Evolutionary conservation across 768 basidiomycete species (phyloP), one percentile per base, ranked within the genome.

Genomic region (Panaeolus cyanescens): DNA sequence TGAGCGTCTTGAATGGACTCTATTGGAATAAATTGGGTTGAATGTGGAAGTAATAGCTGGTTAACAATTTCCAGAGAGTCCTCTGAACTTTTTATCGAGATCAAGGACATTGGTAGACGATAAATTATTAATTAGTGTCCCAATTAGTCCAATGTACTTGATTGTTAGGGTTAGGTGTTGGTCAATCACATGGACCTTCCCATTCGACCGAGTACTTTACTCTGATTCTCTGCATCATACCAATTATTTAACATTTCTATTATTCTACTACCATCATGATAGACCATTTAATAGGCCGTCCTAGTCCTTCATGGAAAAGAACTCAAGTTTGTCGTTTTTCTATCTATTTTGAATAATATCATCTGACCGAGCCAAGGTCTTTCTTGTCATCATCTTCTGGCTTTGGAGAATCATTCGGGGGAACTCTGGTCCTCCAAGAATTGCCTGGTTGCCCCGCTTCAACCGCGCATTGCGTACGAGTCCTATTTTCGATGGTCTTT

Each of bases 331-430:
- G 78, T 68, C 20, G 20, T 15, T 32, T 40, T 37, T 10, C 36
- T 50, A 31, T 55, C 33, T 32, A 33, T 55, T 15, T 42, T 32
- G 17, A 36, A 42, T 40, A 25, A n/a, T 31, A 56, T 33, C 53
- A 19, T 58, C 59, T 61, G 33, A 34, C 30, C 8, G 28, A 33
- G 31, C 22, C 60, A 64, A 99, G 89, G 93, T 97, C 56, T 88
- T 96, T 69, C 81, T 97, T 54, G 92, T 97, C 66, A 85, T 97
- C 64, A 68, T 93, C 73, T 97, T 98, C 77, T 98, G 96, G 95
- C 67, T 91, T 58, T 95, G 89, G 86, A 79, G 91, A 22, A 87
- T 99, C 59, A 69, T 83, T 17, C 79, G 83, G 7, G 91, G 92
- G 1, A 83, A 83, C 62, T 78, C 84, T 0, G 75, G 78, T 1